Conservation (phyloP, 1,284 basidiomycete species). For the Puccinia hordei region DNA sequence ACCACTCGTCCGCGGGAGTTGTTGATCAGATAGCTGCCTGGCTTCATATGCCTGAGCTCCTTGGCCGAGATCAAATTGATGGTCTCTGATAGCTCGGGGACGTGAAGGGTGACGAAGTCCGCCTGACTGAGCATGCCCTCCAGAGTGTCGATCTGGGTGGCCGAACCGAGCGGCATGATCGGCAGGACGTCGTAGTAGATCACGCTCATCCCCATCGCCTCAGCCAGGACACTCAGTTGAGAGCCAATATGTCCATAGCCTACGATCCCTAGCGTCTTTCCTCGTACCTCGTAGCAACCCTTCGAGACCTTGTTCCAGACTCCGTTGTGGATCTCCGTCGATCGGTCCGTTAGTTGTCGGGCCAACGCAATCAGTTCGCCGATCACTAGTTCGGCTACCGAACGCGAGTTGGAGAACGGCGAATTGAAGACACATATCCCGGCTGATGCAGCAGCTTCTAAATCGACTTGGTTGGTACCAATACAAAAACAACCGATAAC, state of each 20-base stretch:
- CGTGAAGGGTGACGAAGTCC: constrained; percentile 95
- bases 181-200: constrained; percentile 94
- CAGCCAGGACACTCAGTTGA: constrained; percentile 94
- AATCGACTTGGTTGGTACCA: constrained; percentile 97
- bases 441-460: constrained; percentile 76
- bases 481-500: constrained; percentile 99
- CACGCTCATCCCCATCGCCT: constrained; percentile 93
- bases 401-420: constrained; percentile 98
- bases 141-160: constrained; percentile 82
- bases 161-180: constrained; percentile 95
- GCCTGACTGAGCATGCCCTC: constrained; percentile 74
- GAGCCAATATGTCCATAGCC: constrained; percentile 99
- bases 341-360: constrained; percentile 87
- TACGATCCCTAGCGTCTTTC: constrained; percentile 96
- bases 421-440: constrained; percentile 99
- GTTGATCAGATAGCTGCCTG: constrained; percentile 93
- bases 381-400: constrained; percentile 97
- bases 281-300: constrained; percentile 95
- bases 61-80: constrained; percentile 83
- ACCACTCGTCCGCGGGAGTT: constrained; percentile 94
- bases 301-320: constrained; percentile 99
- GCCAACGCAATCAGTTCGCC: constrained; percentile 91
- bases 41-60: constrained; percentile 88
- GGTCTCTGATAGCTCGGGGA: constrained; percentile 94
- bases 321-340: constrained; percentile 81